Evolutionary conservation across 2,329 filamentous ascomycete genomes (phyloP), one percentile per base, ranked within the genome.

Genomic region (Fonsecaea multimorphosa): DNA sequence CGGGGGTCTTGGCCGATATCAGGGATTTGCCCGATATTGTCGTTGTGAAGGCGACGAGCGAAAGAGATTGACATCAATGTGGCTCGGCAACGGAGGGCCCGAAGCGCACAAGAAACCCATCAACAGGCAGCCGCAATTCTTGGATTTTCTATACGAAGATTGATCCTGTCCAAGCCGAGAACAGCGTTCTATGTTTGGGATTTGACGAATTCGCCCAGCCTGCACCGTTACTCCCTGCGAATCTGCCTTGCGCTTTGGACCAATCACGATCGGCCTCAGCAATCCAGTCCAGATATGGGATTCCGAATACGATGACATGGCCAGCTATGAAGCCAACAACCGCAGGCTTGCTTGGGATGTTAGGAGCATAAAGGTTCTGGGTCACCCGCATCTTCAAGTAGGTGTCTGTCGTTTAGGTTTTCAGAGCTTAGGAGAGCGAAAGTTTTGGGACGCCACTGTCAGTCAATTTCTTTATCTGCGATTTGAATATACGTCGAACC

Each of bases 11-110:
- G 24, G 58, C 63, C 8, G 70, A 72, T 58, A 67, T 71, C 19
- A 57, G 65, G 32, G 69, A 72, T 40, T 58, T 72, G 32, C 71
- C 71, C 11, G 67, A 71, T 38, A 49, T 72, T 14, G 60, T 71
- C 24, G 70, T 69, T 12, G 60, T 53, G 62, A 68, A 57, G 12
- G 31, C 53, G 4, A 34, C 8, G 11, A 40, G 29, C 22, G 16
- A 31, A 16, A 7, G 56, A 24, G 14, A 24, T 24, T 56, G 22
- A 49, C 44, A 49, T 12, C 16, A 49, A 27, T 27, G 11, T 14
- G 19, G 19, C 59, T 53, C 31, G 3, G 27, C 34, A 54, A 32
- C 2, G 22, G 44, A 46, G 22, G 19, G 22, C 5, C 11, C 22
- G 44, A 12, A 27, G 19, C 44, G 22, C 44, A 12, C 44, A 14